Evolutionary conservation across 768 basidiomycete genomes (phyloP).

Genomic region (Tylopilus rubrobrunneus): DNA sequence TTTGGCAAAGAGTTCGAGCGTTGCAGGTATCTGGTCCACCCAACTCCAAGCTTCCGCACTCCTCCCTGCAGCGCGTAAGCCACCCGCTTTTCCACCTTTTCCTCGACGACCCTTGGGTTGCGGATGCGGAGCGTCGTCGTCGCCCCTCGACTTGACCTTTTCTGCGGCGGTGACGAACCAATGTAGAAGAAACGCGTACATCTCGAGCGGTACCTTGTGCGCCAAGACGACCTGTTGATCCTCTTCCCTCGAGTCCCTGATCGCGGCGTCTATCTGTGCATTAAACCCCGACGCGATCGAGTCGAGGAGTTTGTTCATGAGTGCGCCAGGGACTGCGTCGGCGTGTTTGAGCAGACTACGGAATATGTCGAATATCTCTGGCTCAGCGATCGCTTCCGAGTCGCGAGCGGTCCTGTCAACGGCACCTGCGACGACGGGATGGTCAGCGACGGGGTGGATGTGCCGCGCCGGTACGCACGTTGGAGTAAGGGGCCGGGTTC

Average conservation of each 20-base stretch:
- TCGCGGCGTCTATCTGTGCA: constrained; percentile 67
- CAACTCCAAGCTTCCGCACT: constrained; percentile 63
- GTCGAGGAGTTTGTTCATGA: constrained; percentile 86
- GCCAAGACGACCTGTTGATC: constrained; percentile 54
- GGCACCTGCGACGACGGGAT: constrained; percentile 46
- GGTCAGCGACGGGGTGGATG: constrained; percentile 6
- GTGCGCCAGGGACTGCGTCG: constrained; percentile 52
- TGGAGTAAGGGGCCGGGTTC: constrained; percentile 56
- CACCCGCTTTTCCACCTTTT: constrained; percentile 53
- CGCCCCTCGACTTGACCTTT: constrained; percentile 57
- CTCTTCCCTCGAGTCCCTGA: constrained; percentile 66
- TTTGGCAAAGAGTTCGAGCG: constrained; percentile 67
- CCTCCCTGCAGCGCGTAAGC: constrained; percentile 37
- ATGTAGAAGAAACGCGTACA: constrained; percentile 87
- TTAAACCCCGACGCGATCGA: constrained; percentile 75
- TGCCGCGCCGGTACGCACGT: constrained; percentile 36
- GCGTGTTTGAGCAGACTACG: constrained; percentile 78
- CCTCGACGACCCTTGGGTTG: constrained; percentile 52
- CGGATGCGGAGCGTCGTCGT: constrained; percentile 43
- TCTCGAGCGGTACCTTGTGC: constrained; percentile 78
- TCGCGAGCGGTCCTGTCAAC: constrained; percentile 78
- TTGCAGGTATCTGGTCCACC: constrained; percentile 69
- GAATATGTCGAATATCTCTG: constrained; percentile 75
- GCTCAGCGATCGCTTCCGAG: constrained; percentile 66
- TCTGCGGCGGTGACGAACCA: constrained; percentile 88